These are phyloP conservation scores for Barnettozyma hawaiiensis DNA, from an alignment of 1,139 yeast species.

Conservation along the genomic window DNA sequence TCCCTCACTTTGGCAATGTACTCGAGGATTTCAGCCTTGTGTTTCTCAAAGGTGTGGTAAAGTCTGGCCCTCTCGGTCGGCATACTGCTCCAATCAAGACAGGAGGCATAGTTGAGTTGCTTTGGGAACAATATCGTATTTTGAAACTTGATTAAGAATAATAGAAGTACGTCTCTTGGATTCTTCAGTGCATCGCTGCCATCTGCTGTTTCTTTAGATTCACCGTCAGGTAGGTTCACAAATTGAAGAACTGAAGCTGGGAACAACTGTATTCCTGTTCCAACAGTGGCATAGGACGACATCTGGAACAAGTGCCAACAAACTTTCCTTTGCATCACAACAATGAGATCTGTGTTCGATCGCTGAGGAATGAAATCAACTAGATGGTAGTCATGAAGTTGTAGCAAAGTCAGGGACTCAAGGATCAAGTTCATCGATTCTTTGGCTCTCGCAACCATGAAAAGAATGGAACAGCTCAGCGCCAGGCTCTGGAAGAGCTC, in stretches of 20 bases:
- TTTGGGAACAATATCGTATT: neutral
- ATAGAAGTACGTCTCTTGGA: neutral
- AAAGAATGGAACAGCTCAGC: neutral
- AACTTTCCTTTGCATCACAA: neutral
- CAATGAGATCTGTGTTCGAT: neutral
- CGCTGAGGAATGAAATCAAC: neutral
- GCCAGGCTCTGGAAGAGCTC: neutral
- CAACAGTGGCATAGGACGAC: neutral
- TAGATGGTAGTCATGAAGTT: neutral
- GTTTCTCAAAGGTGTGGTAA: neutral
- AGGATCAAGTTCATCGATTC: neutral
- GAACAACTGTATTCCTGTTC: neutral
- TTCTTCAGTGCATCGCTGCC: neutral
- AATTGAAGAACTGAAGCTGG: neutral
- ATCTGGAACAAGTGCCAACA: neutral
- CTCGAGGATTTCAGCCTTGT: neutral
- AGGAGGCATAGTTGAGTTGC: neutral
- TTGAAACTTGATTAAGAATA: neutral
- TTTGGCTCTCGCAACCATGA: neutral
- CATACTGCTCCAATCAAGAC: neutral
- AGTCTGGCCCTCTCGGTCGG: neutral
- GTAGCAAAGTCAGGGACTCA: neutral
- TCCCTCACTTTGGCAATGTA: neutral
- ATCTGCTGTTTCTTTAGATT: neutral
- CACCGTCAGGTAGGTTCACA: neutral